Base-by-base conservation (phyloP, 1,284 basidiomycete genomes). In the Exsudoporus floridanus region DNA sequence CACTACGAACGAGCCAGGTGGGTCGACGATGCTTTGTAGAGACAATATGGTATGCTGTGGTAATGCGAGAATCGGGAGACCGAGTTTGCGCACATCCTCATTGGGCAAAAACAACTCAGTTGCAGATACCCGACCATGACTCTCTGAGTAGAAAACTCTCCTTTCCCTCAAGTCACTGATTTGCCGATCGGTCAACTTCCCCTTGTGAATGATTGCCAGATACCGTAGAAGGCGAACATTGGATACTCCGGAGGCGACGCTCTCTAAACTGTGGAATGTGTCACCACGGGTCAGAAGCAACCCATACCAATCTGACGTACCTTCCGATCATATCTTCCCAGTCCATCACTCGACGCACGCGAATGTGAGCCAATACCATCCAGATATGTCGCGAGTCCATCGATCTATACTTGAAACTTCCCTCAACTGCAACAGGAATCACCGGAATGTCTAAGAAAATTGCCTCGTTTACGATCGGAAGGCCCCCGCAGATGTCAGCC, bases 1-100 rank as follows among this genome's bases (percentile, higher is more conserved):
- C 12, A 54, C 5, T 9, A 5, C 1, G 13, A 31, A 39, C n/a
- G 47, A n/a, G 33, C 37, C 27, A 25, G 23, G 28, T 12, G 25
- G 9, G 16, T 56, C 46, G n/a, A 40, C 7, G 34, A 5, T 4
- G 14, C 1, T 31, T 21, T 33, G 46, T 9, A 34, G 33, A 44
- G 10, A 40, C 18, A 1, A 18, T 7, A 33, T 9, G 16, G 23
- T 27, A 6, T 57, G 23, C 16, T 6, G 38, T 8, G 42, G 46
- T 18, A 61, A 53, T 21, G 37, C 44, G 5, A 66, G 64, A 16
- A 54, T 45, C 1, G 64, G 67, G 35, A 66, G 55, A 16, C 55
- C 51, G 27, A 68, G 52, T 27, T 28, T 38, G 35, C 46, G 48
- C 30, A 61, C 13, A 12, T 50, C 30, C 8, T 37, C 41, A 16